Evolutionary conservation across 768 basidiomycete genomes (phyloP).

Genomic region (Butyriboletus loyo): DNA sequence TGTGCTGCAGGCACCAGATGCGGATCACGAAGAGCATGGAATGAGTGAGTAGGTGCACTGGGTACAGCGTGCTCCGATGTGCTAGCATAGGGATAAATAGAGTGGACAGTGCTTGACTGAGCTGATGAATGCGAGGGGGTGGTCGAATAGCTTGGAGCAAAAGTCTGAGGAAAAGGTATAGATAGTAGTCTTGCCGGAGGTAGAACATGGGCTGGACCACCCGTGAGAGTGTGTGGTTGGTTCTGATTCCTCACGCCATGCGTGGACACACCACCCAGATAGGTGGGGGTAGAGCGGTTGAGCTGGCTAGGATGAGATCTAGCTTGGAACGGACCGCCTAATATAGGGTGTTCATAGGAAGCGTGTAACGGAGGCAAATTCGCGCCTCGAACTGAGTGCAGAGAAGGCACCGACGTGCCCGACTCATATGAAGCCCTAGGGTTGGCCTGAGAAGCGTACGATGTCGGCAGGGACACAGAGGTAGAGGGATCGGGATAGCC

Average conservation of each 20-base stretch:
- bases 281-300: constrained; percentile 29
- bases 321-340: constrained; percentile 39
- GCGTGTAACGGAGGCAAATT: constrained; percentile 1
- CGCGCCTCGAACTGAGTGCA: constrained; percentile 6
- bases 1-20: constrained; percentile 11
- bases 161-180: constrained; percentile 14
- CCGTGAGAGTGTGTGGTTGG: constrained; percentile 12
- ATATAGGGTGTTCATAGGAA: constrained; percentile 4
- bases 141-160: constrained; percentile 22
- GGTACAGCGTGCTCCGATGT: constrained; percentile 6
- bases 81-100: constrained; percentile 16
- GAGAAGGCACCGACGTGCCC: constrained; percentile 4
- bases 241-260: constrained; percentile 13
- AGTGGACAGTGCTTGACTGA: constrained; percentile 5
- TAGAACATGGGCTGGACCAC: constrained; percentile 2
- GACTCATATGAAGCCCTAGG: constrained; percentile 37
- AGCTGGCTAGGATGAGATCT: constrained; percentile 49
- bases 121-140: constrained; percentile 8
- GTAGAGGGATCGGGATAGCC: constrained; percentile 19
- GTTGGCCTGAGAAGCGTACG: constrained; percentile 16
- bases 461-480: constrained; percentile 29
- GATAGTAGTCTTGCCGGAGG: constrained; percentile 4
- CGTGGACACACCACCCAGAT: constrained; percentile 8
- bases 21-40: constrained; percentile 13
- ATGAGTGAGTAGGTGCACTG: constrained; percentile 6